A percentile compares a stretch with the other conserved stretches of the same genome.
Evolutionary conservation across 768 basidiomycete genomes (phyloP).

Genomic region (Lactifluus pinguis): DNA sequence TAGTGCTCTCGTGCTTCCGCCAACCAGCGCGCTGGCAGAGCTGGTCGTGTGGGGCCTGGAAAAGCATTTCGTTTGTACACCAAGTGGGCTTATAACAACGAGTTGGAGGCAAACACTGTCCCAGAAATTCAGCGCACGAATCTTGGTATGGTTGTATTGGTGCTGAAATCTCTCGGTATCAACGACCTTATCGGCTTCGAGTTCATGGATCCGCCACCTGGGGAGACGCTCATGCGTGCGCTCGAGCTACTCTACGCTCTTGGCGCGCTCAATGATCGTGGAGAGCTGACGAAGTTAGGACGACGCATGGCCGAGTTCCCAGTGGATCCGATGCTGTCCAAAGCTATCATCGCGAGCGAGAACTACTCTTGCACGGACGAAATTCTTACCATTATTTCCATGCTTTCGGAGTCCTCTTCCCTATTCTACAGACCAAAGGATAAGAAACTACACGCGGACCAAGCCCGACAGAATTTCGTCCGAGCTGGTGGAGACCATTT

Average conservation of each 20-base stretch:
- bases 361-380: constrained; percentile 93
- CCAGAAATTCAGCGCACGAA: constrained; percentile 99
- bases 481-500: constrained; percentile 97
- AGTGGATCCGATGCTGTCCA: constrained; percentile 95
- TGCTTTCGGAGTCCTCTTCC: constrained; percentile 93
- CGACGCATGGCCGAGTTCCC: constrained; percentile 98
- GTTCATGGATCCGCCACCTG: constrained; percentile 96
- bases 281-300: constrained; percentile 95
- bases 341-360: constrained; percentile 93
- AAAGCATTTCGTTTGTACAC: constrained; percentile 98
- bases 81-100: constrained; percentile 95
- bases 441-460: constrained; percentile 95
- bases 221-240: constrained; percentile 93
- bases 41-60: constrained; percentile 95
- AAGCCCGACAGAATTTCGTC: constrained; percentile 95
- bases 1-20: constrained; percentile 96
- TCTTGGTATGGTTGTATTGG: constrained; percentile 86
- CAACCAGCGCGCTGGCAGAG: constrained; percentile 93
- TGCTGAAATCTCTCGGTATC: constrained; percentile 95
- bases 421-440: constrained; percentile 97
- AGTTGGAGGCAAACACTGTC: constrained; percentile 93
- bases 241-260: constrained; percentile 91
- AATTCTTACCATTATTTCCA: constrained; percentile 93
- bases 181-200: constrained; percentile 98
- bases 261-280: constrained; percentile 91